Evolutionary conservation across 192 early-diverging fungal species (phyloP).

Genomic region (Pilaira anomala): DNA sequence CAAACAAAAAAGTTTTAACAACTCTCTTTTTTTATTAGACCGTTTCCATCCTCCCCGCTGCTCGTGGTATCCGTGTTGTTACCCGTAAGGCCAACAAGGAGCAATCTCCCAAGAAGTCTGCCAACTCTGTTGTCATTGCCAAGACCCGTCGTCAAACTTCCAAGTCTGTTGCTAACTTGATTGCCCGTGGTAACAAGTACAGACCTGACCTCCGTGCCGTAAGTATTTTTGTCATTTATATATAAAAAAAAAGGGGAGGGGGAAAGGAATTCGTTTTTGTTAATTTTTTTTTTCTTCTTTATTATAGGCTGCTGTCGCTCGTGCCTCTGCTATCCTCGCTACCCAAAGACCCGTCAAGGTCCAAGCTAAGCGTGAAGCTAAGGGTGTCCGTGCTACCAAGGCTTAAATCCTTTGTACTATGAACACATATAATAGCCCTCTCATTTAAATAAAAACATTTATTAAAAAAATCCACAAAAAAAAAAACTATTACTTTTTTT

Average conservation of each 20-base stretch:
- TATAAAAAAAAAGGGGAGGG: not conserved
- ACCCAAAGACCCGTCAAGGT: slow-evolving; percentile 61
- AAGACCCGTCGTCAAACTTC: slow-evolving; percentile 63
- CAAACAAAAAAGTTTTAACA: not conserved
- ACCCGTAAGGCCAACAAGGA: slow-evolving; percentile 56
- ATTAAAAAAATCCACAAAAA: not conserved
- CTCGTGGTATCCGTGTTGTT: slow-evolving; percentile 63
- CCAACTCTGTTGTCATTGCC: slow-evolving; percentile 52
- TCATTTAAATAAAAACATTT: not conserved
- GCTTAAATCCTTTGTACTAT: slow-evolving; percentile 15
- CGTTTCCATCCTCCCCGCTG: slow-evolving; percentile 53
- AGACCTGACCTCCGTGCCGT: slow-evolving; percentile 70
- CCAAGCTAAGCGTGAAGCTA: slow-evolving; percentile 55
- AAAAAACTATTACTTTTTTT: not conserved
- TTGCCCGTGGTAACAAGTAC: slow-evolving; percentile 53
- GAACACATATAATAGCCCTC: slow-evolving; percentile 1
- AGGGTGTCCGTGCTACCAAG: slow-evolving; percentile 57
- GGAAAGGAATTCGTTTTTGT: not conserved
- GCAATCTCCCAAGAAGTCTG: slow-evolving; percentile 52
- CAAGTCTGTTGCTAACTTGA: slow-evolving; percentile 60
- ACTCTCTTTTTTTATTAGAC: slow-evolving; percentile 40
- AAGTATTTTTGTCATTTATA: slow-evolving; percentile 13
- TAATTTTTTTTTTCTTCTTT: slow-evolving; percentile 6
- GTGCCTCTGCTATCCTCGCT: slow-evolving; percentile 62
- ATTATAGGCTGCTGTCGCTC: slow-evolving; percentile 68